Base-by-base conservation (phyloP, 768 basidiomycete species). In the Agaricus blazei region DNA sequence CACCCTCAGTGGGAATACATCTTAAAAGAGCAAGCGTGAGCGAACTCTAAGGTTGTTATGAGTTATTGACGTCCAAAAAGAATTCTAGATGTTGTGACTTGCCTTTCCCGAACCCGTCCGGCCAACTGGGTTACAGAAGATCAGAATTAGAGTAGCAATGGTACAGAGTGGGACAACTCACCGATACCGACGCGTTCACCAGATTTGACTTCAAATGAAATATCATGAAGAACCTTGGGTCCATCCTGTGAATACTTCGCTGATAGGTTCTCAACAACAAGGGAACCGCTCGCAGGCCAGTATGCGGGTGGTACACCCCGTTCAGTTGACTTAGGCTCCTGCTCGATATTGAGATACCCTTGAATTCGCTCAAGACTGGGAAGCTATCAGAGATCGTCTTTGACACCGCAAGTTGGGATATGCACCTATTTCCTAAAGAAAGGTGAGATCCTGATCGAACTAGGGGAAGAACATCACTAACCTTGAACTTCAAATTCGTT, bases 291-390 rank as follows among this genome's bases (percentile, higher is more conserved):
- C 3, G 81, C 70, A 0, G 85, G 85, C 85, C 85, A 88, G 53
- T 82, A 76, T 1, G 84, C 84, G 0, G 86, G 83, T 3, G 85
- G 83, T 34, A 69, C 64, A 36, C 78, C 77, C 1, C 63, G 56
- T 4, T 63, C 49, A 0, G 69, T 70, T 1, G 72, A 57, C 57
- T 71, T 70, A 6, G 75, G 72, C 60, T 87, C 83, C 58, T 82
- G 80, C 46, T 85, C 83, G 52, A 85, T 83, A 26, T 67, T 59
- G 19, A 84, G 63, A 62, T 84, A 86, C 2, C 62, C 83, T 48
- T 87, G 79, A 2, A 93, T 84, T 55, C 92, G 86, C 62, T 94
- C 90, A 24, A 77, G 63, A 60, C 77, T 76, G 27, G 3, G 24
- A 54, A 23, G 23, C 2, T 36, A 9, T 14, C 36, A 45, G 37